These are phyloP conservation scores for Galium porrigens DNA, from an alignment of 305 asterid genomes.

Conservation along the genomic window DNA sequence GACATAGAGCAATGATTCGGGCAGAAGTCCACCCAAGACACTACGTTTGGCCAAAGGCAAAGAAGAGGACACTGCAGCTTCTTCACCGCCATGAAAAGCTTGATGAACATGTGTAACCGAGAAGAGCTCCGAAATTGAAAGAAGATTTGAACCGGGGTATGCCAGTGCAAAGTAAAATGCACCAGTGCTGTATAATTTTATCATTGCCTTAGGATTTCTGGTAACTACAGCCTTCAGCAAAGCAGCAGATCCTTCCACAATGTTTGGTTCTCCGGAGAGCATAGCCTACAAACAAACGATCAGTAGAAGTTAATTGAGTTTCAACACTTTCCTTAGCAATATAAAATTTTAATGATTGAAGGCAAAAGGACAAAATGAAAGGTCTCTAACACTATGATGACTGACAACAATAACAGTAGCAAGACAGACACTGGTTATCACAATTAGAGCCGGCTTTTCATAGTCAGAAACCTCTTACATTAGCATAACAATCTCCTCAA, in stretches of 20 bases:
- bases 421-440: neutral
- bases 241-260: conserved; percentile 90
- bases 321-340: neutral
- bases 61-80: conserved; percentile 91
- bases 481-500: neutral
- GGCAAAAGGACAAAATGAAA: neutral
- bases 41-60: conserved; percentile 93
- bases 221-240: conserved; percentile 84
- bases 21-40: conserved; percentile 95
- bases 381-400: neutral
- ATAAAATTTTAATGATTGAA: neutral
- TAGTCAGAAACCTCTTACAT: neutral
- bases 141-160: conserved; percentile 97
- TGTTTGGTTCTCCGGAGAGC: conserved; percentile 89
- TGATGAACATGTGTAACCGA: conserved; percentile 82
- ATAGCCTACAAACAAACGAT: conserved; percentile 44
- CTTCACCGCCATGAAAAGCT: conserved; percentile 99
- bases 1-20: conserved; percentile 93
- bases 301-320: neutral
- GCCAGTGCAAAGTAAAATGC: conserved; percentile 87
- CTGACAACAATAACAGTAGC: neutral
- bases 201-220: conserved; percentile 96
- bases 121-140: conserved; percentile 78
- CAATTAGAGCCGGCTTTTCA: neutral
- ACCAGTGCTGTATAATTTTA: conserved; percentile 80